Conservation (phyloP, 371 early-diverging fungal species). For the Saksenaea vasiformis region DNA sequence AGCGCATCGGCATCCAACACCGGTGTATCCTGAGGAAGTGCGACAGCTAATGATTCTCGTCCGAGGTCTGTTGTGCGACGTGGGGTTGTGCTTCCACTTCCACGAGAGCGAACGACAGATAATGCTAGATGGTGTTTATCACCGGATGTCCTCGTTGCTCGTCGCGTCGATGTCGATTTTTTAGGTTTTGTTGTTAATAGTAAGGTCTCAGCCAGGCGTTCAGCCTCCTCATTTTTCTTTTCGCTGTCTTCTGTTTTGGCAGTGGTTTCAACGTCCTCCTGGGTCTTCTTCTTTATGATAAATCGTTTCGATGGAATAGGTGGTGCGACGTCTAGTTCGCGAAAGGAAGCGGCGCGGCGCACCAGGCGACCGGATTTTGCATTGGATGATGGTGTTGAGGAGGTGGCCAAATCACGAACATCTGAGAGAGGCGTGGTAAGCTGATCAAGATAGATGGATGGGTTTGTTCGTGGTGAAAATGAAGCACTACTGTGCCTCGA, state of each 20-base stretch:
- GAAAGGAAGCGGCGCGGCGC: constrained; percentile 5
- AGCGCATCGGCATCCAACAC: constrained; percentile 14
- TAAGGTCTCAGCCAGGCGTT: neutral
- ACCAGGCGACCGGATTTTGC: neutral
- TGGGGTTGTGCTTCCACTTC: neutral
- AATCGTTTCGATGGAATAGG: constrained; percentile 23
- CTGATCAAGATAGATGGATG: constrained; percentile 13
- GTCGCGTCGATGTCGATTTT: neutral
- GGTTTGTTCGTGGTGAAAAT: constrained; percentile 14
- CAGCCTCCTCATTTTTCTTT: neutral
- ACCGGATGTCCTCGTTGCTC: neutral
- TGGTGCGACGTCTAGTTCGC: constrained; percentile 13
- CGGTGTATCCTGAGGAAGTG: constrained; percentile 15
- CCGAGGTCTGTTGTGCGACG: neutral
- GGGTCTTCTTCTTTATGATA: neutral
- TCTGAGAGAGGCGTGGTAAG: constrained; percentile 6
- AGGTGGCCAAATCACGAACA: neutral
- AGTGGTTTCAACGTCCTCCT: neutral
- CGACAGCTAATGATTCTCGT: constrained; percentile 20
- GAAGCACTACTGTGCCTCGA: neutral
- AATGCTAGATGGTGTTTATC: neutral
- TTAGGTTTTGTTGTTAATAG: neutral
- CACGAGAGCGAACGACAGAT: neutral
- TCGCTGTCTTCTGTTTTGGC: neutral
- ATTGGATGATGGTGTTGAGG: neutral